Evolutionary conservation across 345 rosid genomes (phyloP), one percentile per base, ranked within the genome.

Genomic region (Lenwebbia sp.): DNA sequence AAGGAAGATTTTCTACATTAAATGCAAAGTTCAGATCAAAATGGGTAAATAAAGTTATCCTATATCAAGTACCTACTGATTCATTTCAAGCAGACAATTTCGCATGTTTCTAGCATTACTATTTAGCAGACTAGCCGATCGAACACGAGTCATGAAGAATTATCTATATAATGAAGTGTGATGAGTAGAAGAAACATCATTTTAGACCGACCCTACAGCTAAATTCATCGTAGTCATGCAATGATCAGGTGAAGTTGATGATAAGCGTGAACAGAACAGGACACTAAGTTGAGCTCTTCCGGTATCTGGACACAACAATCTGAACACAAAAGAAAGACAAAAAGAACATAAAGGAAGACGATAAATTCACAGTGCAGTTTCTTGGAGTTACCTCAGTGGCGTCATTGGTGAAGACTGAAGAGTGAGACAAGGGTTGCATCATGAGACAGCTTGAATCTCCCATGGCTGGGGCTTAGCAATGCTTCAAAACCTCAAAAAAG

Each of bases 391-490:
- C 99, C 96, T 96, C 92, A 53, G 90, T 92, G 87, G 92, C 85
- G 89, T 94, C 94, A 86, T 92, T 90, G 70, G 93, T 85, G 51
- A 93, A 84, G 88, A 90, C 95, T 65, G 95, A 91, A 57, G 88
- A 90, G 58, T 95, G 95, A 83, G 99, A 93, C 88, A 94, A 94
- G 53, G 99, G 97, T 86, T 96, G 96, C 98, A 91, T 87, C 89
- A 97, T 95, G 91, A 97, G 82, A 44, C 65, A 94, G 86, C 95
- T 87, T 81, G 97, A 89, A 82, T 97, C 99, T 65, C 94, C 99
- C 99, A 97, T 96, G 83, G 44, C 56, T 40, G 82, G 52, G 82
- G 85, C 84, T 88, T 49, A 83, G 44, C 37, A 70, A 70, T 70
- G 78, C 78, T 70, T 53, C 86, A 83, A 83, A 83, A 28, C 57